Base-by-base conservation (phyloP, 257 asterid species). In the Penstemon eatonii region DNA sequence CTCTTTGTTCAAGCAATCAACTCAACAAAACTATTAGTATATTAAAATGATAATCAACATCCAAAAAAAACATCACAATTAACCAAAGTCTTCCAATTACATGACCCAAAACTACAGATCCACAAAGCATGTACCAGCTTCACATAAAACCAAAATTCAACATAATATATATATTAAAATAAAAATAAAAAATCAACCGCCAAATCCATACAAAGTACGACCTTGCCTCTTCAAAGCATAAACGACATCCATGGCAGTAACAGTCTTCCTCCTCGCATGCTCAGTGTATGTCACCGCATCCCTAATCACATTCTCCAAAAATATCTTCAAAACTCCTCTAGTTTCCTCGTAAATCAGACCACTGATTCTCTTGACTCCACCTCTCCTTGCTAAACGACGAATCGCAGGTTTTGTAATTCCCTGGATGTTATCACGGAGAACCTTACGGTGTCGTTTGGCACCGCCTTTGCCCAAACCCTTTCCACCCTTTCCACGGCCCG, bases 331-430 rank as follows among this genome's bases (percentile, higher is more conserved):
- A 36, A 81, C 85, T 4, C 83, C 85, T n/a, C 85, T 74, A 2
- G 83, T 81, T 77, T 81, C 85, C 71, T 81, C 83, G 53, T 81
- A 77, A 0, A 81, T 81, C 70, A 81, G 72, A 3, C 83, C 80
- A 39, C 85, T 81, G 60, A 78, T 81, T 40, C 83, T 75, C 82
- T 81, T 81, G 5, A 81, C 85, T 53, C 85, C 85, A 8, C 85
- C 85, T 77, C 85, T 72, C 68, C 85, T 81, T 45, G 85, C 85
- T 67, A 81, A 64, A 7, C 85, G 82, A 13, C 85, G 83, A 18
- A 77, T 81, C 56, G 85, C 84, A 7, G 85, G 85, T 68, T 80
- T 80, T 36, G 82, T 80, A 8, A 80, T 80, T 5, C 85, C 85
- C 73, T 80, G 82, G 73, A 80, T 80, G 68, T 80, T 80, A 56